These are phyloP conservation scores for Ceratobasidium sp. DNA, from an alignment of 1,284 basidiomycete species.

Conservation along the genomic window DNA sequence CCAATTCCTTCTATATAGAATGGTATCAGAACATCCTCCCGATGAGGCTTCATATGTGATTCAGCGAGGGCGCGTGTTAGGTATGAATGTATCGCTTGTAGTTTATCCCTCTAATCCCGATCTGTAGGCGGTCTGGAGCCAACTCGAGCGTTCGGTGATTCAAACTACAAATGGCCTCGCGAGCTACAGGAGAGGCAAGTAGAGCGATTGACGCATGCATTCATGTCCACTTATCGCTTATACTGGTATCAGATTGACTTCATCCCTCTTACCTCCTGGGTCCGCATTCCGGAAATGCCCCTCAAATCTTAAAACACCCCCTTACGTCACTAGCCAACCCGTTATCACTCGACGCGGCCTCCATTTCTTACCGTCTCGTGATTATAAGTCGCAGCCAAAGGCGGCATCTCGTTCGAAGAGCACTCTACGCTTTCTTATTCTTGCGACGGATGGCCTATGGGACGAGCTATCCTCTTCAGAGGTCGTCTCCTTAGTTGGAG, in stretches of 20 bases:
- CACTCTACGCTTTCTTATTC: conserved; percentile 79
- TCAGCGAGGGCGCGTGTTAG: conserved; percentile 78
- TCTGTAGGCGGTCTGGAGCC: conserved; percentile 91
- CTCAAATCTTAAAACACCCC: conserved; percentile 82
- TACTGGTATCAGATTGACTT: conserved; percentile 66
- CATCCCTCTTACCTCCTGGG: conserved; percentile 68
- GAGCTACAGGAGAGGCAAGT: conserved; percentile 68
- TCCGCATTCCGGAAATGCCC: conserved; percentile 74
- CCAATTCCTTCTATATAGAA: conserved; percentile 62
- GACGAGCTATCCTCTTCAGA: conserved; percentile 96
- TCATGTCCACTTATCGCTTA: conserved; percentile 6
- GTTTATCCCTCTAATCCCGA: not conserved
- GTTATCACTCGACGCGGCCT: conserved; percentile 86
- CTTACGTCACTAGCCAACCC: conserved; percentile 93
- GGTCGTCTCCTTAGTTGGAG: conserved; percentile 90
- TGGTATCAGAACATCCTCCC: conserved; percentile 89
- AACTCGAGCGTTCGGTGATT: conserved; percentile 94
- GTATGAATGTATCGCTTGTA: not conserved
- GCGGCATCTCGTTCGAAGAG: conserved; percentile 52
- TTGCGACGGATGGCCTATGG: conserved; percentile 96
- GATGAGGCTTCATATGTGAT: conserved; percentile 87
- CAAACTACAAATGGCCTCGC: conserved; percentile 90
- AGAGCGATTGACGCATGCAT: not conserved
- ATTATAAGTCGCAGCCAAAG: conserved; percentile 59
- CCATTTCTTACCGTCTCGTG: conserved; percentile 60